Conservation (phyloP, 2,329 filamentous ascomycete species). For the Chaetomiaceae sp. region DNA sequence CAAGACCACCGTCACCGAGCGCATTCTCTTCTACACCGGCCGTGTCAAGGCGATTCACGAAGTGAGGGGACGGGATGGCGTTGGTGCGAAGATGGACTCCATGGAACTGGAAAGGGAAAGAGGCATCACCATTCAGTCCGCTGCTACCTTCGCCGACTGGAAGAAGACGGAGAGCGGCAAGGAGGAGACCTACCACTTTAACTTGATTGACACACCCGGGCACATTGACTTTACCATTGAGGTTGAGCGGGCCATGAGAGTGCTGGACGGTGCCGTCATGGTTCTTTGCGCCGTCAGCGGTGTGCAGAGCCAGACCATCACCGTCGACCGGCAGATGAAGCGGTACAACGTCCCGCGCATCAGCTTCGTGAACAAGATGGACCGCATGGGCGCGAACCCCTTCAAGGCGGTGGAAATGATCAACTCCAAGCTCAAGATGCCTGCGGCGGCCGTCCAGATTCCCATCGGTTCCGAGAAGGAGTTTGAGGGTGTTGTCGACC, state of each 20-base stretch:
- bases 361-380: conserved; percentile 99
- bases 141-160: conserved; percentile 97
- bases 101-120: conserved; percentile 99
- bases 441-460: conserved; percentile 87
- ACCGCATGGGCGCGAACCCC: conserved; percentile 95
- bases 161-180: conserved; percentile 64
- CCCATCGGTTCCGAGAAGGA: conserved; percentile 89
- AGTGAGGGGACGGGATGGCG: conserved; percentile 87
- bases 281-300: conserved; percentile 96
- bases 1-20: conserved; percentile 94
- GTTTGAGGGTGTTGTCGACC: conserved; percentile 86
- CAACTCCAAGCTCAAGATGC: conserved; percentile 89
- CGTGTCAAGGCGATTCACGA: conserved; percentile 97
- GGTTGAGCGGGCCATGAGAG: conserved; percentile 88
- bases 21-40: conserved; percentile 96
- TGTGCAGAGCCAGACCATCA: conserved; percentile 96
- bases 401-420: conserved; percentile 98
- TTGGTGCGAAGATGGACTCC: conserved; percentile 99
- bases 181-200: conserved; percentile 92
- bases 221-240: conserved; percentile 99
- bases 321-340: conserved; percentile 97
- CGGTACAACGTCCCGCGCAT: conserved; percentile 94
- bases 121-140: conserved; percentile 98
- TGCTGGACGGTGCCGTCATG: conserved; percentile 96
- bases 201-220: conserved; percentile 95